phyloP scores from a whole-genome alignment of 2,329 filamentous ascomycete species.

The Zelopaecilomyces penicillatus region DNA sequence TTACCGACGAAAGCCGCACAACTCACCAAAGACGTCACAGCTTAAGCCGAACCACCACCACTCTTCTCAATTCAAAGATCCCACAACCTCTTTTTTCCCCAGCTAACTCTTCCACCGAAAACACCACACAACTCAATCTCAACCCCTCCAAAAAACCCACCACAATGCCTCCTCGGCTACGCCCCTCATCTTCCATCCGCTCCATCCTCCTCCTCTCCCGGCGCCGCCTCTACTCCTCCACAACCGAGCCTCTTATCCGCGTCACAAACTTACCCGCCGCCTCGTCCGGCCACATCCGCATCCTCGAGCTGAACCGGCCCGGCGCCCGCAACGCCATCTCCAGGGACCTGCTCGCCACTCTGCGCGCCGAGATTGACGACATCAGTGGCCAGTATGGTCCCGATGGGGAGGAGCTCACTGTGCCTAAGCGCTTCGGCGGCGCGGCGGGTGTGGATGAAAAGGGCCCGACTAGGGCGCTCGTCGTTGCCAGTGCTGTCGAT shows the following conservation, averaged over 20 bases:
- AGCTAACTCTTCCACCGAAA: neutral
- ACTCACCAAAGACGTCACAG: neutral
- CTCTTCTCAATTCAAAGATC: neutral
- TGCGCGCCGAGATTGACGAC: conserved; percentile 64
- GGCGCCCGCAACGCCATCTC: conserved; percentile 87
- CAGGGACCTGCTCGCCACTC: conserved; percentile 59
- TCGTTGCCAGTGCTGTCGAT: conserved; percentile 80
- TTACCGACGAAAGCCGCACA: conserved; percentile 7
- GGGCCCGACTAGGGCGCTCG: conserved; percentile 65
- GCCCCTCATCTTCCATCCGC: conserved; percentile 11
- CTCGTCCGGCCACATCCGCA: conserved; percentile 72
- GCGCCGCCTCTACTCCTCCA: conserved; percentile 34
- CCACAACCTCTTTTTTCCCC: neutral
- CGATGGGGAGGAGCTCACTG: conserved; percentile 43
- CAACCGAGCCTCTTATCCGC: conserved; percentile 50
- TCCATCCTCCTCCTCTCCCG: conserved; percentile 10
- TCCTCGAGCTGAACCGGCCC: conserved; percentile 82
- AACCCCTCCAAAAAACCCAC: neutral
- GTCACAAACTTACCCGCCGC: conserved; percentile 69
- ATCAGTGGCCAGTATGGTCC: conserved; percentile 56
- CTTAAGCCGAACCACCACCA: neutral
- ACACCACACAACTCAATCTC: conserved; percentile 1
- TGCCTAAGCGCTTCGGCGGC: conserved; percentile 34
- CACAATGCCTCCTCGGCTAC: conserved; percentile 26
- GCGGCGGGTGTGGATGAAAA: conserved; percentile 34